Base-by-base conservation (phyloP, 1,284 basidiomycete species). In the Ceratobasidium sp. region DNA sequence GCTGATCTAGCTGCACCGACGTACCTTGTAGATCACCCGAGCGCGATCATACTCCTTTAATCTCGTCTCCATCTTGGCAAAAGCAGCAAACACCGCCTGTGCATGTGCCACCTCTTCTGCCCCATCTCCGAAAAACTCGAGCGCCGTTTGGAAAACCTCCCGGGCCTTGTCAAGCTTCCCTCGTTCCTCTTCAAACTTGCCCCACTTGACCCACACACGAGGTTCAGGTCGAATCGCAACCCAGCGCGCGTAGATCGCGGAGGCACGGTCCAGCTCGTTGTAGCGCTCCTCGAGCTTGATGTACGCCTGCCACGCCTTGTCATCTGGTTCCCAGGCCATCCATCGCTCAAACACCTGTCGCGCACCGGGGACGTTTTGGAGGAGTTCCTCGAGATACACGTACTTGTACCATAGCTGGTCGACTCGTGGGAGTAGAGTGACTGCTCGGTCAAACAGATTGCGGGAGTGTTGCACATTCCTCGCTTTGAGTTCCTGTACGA, bases 311-410 rank as follows among this genome's bases (percentile, higher is more conserved):
- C 96, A 99, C 5, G 96, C 95, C 82, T 98, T 98, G 85, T 99
- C 97, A 76, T 98, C 94, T 0, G 97, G 97, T 78, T 99, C 95
- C 97, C 97, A 99, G 73, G 91, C 86, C 94, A 99, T 97, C 96
- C 96, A 99, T 54, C 96, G 86, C 79, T 99, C 97, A 75, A 99
- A 99, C 69, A 99, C 93, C 78, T 98, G 96, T 10, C 96, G 88
- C 0, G 96, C 95, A 32, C 96, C 96, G 0, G 93, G 86, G 40
- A 99, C 88, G 77, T 99, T 99, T 76, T 96, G 92, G 13, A 99
- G 85, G 2, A 99, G 86, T 79, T 99, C 96, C 78, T 99, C 96
- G 67, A 99, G 87, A 80, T 98, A 98, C 65, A 99, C 96, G 73
- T 98, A 99, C 80, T 98, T 98, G 85, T 98, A 98, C 96, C 96